Evolutionary conservation across 2,329 filamentous ascomycete genomes (phyloP), one percentile per base, ranked within the genome.

Genomic region (Ceratocystis huliohia): DNA sequence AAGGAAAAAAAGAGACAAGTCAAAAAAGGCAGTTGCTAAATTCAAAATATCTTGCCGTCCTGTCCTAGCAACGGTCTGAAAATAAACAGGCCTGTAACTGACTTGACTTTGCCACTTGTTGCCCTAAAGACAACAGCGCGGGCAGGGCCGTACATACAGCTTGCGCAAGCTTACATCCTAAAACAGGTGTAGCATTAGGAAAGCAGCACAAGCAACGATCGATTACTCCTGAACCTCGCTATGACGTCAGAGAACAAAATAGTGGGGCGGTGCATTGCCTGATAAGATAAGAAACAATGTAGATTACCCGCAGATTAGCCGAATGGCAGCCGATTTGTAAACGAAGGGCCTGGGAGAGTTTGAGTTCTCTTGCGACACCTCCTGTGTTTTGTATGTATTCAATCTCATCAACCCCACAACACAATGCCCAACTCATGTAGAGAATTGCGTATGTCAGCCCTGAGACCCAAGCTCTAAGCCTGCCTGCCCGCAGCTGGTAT

Each of bases 401-500:
- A 41, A 41, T 41, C 37, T 13, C 37, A 13, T 41, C 37, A 4
- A 41, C 37, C 3, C 10, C 37, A 13, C 37, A 25, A 56, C 75
- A 80, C 75, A 65, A 96, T 97, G 94, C 92, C 93, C 67, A 91
- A 89, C 76, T 96, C 93, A 69, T 99, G 94, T 80, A 90, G 92
- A 84, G 93, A 97, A 77, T 89, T 99, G 75, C 86, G 93, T 97
- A 83, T 71, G 89, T 79, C 20, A 22, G n/a, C 50, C 22, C 61
- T 28, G 37, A 41, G 37, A 41, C 37, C 37, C 17, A 25, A 53
- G 7, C 17, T 45, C 64, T 13, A 5, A 50, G 25, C 66, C 61
- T 56, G 57, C 62, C 56, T 62, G 30, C 50, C 69, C 56, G 37
- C 37, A 41, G 37, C 10, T 3, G 3, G 37, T 41, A 41, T 41